Conservation (phyloP, 176 grass and related monocot genomes). For the Eragrostis curvula region DNA sequence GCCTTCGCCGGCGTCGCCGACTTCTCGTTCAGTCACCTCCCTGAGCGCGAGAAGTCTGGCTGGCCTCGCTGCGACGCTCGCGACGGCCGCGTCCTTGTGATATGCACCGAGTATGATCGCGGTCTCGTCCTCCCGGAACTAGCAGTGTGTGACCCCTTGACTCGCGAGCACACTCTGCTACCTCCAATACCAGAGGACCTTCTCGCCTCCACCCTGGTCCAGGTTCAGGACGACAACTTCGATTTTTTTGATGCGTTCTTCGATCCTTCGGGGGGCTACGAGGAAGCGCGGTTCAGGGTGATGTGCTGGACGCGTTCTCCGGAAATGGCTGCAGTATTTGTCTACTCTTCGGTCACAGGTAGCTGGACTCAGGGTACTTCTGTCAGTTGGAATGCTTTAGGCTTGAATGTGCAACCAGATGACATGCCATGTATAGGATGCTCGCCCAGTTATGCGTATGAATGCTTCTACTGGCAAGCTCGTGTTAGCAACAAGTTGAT, state of each 20-base stretch:
- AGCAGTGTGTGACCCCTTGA: conserved; percentile 27
- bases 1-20: not conserved
- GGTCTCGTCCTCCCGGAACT: not conserved
- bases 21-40: conserved; percentile 17
- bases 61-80: conserved; percentile 8
- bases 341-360: not conserved
- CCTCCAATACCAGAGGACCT: not conserved
- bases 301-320: not conserved
- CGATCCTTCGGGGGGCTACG: not conserved
- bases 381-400: not conserved
- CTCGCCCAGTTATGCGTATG: not conserved
- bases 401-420: not conserved
- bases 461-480: conserved; percentile 1
- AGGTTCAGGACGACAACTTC: not conserved
- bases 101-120: not conserved
- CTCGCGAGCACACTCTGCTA: not conserved
- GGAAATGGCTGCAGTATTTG: not conserved
- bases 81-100: not conserved
- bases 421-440: no score
- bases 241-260: not conserved
- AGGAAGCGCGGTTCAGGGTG: conserved; percentile 2
- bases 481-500: not conserved
- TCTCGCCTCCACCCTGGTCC: not conserved
- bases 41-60: not conserved
- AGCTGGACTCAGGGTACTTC: not conserved